phyloP scores from a whole-genome alignment of 2,329 filamentous ascomycete genomes.

The Cryphonectria radicalis region DNA sequence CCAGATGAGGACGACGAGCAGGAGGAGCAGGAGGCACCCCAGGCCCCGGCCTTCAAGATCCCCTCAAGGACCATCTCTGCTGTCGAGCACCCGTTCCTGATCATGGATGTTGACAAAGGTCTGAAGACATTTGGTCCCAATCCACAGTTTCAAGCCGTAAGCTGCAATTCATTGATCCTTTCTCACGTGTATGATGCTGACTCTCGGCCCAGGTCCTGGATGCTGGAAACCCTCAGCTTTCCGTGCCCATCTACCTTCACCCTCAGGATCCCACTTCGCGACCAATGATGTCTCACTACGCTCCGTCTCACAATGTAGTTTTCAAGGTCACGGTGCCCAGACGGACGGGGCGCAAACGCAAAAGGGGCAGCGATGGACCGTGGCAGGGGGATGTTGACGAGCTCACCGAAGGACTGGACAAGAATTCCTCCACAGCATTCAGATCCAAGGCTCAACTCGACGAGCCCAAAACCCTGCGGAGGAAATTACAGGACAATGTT shows the following conservation, averaged over 20 bases:
- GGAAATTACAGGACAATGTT: slow-evolving; percentile 72
- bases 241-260: slow-evolving; percentile 73
- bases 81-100: slow-evolving; percentile 49
- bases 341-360: slow-evolving; percentile 83
- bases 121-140: slow-evolving; percentile 46
- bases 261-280: slow-evolving; percentile 80
- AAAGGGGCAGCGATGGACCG: slow-evolving; percentile 72
- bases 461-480: slow-evolving; percentile 58
- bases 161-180: slow-evolving; percentile 15
- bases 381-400: slow-evolving; percentile 55
- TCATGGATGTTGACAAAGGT: slow-evolving; percentile 47
- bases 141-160: slow-evolving; percentile 44
- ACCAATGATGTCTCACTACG: slow-evolving; percentile 76
- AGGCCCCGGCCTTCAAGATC: slow-evolving; percentile 44
- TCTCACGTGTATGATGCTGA: slow-evolving; percentile 12
- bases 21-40: slow-evolving; percentile 23
- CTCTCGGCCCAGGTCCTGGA: slow-evolving; percentile 48
- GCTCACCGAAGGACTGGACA: slow-evolving; percentile 29
- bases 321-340: slow-evolving; percentile 87
- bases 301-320: slow-evolving; percentile 79
- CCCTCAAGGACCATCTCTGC: slow-evolving; percentile 45
- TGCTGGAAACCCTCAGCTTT: slow-evolving; percentile 48
- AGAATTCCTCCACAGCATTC: slow-evolving; percentile 4
- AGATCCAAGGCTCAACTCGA: slow-evolving; percentile 46
- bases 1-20: slow-evolving; percentile 9